These are phyloP conservation scores for Clarireedia hainanense DNA, from an alignment of 2,329 filamentous ascomycete species.

Conservation along the genomic window DNA sequence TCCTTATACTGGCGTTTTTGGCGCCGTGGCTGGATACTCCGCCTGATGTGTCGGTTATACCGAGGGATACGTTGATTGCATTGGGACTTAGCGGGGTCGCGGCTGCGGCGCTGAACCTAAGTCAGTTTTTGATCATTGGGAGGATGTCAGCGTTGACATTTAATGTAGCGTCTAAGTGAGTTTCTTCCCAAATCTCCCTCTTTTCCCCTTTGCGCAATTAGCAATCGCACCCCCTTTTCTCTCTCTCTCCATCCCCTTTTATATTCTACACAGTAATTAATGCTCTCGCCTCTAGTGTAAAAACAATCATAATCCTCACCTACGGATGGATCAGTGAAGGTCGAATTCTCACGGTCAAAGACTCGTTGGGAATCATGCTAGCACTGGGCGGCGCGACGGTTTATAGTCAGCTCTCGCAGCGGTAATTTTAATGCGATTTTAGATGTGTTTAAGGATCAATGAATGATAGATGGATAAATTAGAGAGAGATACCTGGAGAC, in stretches of 20 bases:
- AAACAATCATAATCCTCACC: constrained; percentile 38
- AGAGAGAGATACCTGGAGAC: no score
- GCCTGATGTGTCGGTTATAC: constrained; percentile 25
- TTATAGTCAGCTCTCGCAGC: constrained; percentile 33
- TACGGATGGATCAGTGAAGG: constrained; percentile 39
- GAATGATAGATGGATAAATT: background rate
- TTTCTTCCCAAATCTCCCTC: background rate
- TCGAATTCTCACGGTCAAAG: constrained; percentile 32
- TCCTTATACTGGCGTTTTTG: constrained; percentile 35
- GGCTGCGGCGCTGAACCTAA: constrained; percentile 32
- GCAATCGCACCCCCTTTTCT: no score
- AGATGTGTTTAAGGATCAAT: background rate
- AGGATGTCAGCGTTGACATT: constrained; percentile 27
- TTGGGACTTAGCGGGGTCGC: constrained; percentile 35
- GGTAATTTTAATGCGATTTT: constrained; percentile 10
- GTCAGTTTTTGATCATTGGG: constrained; percentile 34
- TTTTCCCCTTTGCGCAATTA: background rate
- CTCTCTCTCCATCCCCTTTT: no score
- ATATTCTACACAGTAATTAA: constrained; percentile 6
- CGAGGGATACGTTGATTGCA: constrained; percentile 33
- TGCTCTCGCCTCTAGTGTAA: constrained; percentile 31
- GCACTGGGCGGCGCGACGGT: constrained; percentile 38
- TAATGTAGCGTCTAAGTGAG: constrained; percentile 28
- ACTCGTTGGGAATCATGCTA: constrained; percentile 36
- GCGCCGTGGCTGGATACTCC: constrained; percentile 36